Conservation (phyloP, 2,329 filamentous ascomycete species). For the Colletotrichum caudatum region DNA sequence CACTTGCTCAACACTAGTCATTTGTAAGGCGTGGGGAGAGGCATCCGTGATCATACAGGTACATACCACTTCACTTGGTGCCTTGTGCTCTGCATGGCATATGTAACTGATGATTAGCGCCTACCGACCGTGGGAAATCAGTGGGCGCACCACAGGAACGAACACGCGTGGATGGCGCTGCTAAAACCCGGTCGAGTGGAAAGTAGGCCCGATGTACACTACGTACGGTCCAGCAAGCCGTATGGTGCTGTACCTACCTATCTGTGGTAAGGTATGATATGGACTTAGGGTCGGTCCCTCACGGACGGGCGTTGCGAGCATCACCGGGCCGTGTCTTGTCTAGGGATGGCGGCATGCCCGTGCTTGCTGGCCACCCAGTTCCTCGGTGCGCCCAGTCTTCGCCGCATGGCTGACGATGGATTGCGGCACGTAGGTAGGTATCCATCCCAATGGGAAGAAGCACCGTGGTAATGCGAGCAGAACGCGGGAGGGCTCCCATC, state of each 20-base stretch:
- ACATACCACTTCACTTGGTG: too few relatives aligned
- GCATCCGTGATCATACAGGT: not conserved
- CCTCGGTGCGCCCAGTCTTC: not conserved
- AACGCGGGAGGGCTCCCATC: too few relatives aligned
- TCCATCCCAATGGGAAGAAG: too few relatives aligned
- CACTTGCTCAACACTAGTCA: not conserved
- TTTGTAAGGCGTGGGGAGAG: not conserved
- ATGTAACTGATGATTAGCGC: too few relatives aligned
- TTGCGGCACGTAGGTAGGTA: not conserved
- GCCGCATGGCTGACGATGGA: not conserved
- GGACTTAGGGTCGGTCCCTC: conserved; percentile 12
- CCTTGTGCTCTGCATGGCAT: too few relatives aligned
- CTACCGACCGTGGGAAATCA: not conserved
- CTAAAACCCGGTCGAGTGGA: conserved; percentile 21
- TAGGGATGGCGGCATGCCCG: not conserved
- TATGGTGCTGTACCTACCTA: not conserved
- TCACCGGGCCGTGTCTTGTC: conserved; percentile 4
- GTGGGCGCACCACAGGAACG: too few relatives aligned
- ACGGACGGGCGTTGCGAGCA: conserved; percentile 2
- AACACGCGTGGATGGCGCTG: not conserved
- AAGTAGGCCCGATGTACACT: not conserved
- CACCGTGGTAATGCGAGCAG: too few relatives aligned
- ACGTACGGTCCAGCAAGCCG: not conserved
- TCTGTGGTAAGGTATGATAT: too few relatives aligned
- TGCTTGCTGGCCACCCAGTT: not conserved